Evolutionary conservation across 257 asterid genomes (phyloP).

Genomic region (Solanum rostratum): DNA sequence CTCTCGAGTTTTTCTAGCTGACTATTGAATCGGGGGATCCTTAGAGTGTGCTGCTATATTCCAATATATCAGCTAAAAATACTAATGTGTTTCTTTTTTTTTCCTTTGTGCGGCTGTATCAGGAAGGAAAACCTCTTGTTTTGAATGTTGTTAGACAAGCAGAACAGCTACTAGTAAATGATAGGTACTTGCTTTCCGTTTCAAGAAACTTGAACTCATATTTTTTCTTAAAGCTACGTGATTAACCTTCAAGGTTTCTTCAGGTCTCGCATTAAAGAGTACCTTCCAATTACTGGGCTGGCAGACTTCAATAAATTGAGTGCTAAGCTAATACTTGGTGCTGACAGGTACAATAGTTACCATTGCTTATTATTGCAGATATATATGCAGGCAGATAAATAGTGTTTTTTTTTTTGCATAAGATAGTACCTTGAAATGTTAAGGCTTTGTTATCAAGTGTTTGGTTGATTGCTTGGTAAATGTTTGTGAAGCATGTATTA

Average conservation of each 20-base stretch:
- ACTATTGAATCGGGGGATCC: background rate
- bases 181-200: constrained; percentile 32
- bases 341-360: constrained; percentile 49
- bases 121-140: constrained; percentile 99
- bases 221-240: constrained; percentile 1
- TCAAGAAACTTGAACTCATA: background rate
- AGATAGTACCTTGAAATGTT: background rate
- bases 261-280: constrained; percentile 90
- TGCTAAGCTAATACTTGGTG: constrained; percentile 90
- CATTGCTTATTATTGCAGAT: background rate
- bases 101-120: constrained; percentile 4
- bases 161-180: constrained; percentile 67
- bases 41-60: background rate
- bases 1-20: background rate
- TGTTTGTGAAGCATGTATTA: background rate
- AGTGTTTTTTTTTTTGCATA: background rate
- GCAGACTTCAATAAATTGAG: constrained; percentile 83
- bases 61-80: background rate
- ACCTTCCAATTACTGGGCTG: constrained; percentile 83
- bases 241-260: constrained; percentile 6
- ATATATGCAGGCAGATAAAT: background rate
- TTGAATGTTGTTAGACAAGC: constrained; percentile 86
- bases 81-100: background rate
- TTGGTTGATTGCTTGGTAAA: background rate
- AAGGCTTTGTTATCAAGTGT: background rate